Evolutionary conservation across 768 basidiomycete genomes (phyloP).

Genomic region (Boletellus ananas): DNA sequence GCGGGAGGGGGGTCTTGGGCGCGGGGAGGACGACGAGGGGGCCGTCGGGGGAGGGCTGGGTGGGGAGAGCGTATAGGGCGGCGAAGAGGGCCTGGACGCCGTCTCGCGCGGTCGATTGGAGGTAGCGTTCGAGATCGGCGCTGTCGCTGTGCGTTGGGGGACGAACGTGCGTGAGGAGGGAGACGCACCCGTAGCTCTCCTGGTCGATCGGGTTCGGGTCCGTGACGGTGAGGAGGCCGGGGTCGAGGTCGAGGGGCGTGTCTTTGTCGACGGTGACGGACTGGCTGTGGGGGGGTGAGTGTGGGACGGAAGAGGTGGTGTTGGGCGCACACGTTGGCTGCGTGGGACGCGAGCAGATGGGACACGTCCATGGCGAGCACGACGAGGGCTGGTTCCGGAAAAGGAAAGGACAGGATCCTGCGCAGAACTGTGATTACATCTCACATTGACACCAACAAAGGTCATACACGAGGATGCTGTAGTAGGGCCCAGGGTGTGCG

Average conservation of each 20-base stretch:
- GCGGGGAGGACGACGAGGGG: constrained; percentile 79
- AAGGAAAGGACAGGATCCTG: not conserved
- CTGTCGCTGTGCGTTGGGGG: constrained; percentile 22
- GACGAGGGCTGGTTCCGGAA: not conserved
- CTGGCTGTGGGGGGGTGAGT: constrained; percentile 45
- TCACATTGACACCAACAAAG: too few relatives aligned
- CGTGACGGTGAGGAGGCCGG: constrained; percentile 79
- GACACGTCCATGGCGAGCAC: constrained; percentile 69
- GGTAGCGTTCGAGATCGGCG: constrained; percentile 74
- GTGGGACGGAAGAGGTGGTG: not conserved
- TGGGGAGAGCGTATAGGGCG: constrained; percentile 80
- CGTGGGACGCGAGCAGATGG: constrained; percentile 68
- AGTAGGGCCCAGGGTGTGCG: too few relatives aligned
- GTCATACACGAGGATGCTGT: too few relatives aligned
- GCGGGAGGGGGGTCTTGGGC: constrained; percentile 73
- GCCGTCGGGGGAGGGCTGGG: constrained; percentile 68
- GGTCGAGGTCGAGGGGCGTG: constrained; percentile 73
- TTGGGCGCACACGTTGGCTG: constrained; percentile 64
- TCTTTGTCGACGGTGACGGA: constrained; percentile 73
- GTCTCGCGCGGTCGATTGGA: constrained; percentile 74
- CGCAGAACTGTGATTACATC: too few relatives aligned
- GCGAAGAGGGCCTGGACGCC: constrained; percentile 79
- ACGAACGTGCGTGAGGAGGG: not conserved
- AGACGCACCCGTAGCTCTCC: constrained; percentile 75
- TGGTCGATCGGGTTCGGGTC: constrained; percentile 86